phyloP scores from a whole-genome alignment of 2,329 filamentous ascomycete genomes.

The Pseudogymnoascus sp. region DNA sequence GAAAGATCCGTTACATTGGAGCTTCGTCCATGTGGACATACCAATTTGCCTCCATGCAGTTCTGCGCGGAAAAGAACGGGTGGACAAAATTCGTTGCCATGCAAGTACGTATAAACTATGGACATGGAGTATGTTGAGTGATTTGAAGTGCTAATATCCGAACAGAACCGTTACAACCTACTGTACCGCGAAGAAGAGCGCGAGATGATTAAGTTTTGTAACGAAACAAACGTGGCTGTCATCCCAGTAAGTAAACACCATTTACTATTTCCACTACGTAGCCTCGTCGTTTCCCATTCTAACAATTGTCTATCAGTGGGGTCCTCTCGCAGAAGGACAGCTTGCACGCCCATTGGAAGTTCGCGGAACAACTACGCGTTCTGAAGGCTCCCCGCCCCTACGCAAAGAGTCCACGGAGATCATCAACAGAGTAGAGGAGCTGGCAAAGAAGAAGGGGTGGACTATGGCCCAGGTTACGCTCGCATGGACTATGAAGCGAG shows the following conservation, averaged over 20 bases:
- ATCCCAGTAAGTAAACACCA: conserved; percentile 25
- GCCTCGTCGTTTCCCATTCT: background rate
- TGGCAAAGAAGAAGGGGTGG: conserved; percentile 47
- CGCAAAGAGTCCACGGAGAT: conserved; percentile 30
- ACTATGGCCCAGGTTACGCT: conserved; percentile 50
- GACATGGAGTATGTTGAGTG: background rate
- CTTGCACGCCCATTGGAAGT: conserved; percentile 25
- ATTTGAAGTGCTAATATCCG: background rate
- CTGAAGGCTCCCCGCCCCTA: conserved; percentile 8
- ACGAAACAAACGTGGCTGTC: conserved; percentile 34
- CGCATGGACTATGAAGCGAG: conserved; percentile 42
- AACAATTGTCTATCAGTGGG: conserved; percentile 21
- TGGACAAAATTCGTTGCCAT: conserved; percentile 50
- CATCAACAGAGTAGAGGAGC: conserved; percentile 44
- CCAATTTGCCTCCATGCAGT: conserved; percentile 42
- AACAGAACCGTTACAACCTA: conserved; percentile 44
- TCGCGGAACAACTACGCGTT: conserved; percentile 19
- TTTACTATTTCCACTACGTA: conserved; percentile 5
- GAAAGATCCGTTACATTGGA: conserved; percentile 49
- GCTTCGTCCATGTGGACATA: conserved; percentile 40
- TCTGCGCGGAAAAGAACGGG: conserved; percentile 41
- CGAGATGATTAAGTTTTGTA: conserved; percentile 36
- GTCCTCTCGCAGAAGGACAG: conserved; percentile 28
- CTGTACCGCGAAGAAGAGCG: conserved; percentile 49
- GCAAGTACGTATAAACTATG: conserved; percentile 18